Conservation (phyloP, 805 yeast species). For the Starmera pachycereana region DNA sequence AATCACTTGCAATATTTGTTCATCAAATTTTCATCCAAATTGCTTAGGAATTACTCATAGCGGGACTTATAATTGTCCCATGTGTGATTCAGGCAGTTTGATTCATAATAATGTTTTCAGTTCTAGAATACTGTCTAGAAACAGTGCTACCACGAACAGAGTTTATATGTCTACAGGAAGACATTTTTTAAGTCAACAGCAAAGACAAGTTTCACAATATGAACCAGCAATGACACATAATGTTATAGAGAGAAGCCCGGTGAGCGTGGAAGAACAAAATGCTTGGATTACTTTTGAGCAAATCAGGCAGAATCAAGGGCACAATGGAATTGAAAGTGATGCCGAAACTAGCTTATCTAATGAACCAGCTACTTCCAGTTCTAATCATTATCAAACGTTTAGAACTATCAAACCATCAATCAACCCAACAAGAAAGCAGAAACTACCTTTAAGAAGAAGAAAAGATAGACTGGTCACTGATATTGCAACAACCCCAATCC, state of each 20-base stretch:
- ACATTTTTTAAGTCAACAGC: too few species aligned
- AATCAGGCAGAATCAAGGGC: slow-evolving; percentile 5
- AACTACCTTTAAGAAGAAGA: slow-evolving; percentile 13
- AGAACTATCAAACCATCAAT: not conserved
- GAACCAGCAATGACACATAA: not conserved
- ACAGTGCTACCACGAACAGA: slow-evolving; percentile 18
- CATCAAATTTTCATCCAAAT: slow-evolving; percentile 27
- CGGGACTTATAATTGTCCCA: slow-evolving; percentile 38
- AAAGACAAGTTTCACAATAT: not conserved
- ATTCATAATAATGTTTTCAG: slow-evolving; percentile 9
- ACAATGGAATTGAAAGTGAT: not conserved
- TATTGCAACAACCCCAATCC: not conserved
- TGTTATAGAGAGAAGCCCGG: not conserved
- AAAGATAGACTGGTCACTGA: not conserved
- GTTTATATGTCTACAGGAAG: slow-evolving; percentile 11
- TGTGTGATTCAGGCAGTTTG: slow-evolving; percentile 35
- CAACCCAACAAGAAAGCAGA: slow-evolving; percentile 6
- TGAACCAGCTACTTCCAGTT: not conserved
- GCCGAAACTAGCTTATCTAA: not conserved
- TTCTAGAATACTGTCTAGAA: slow-evolving; percentile 15
- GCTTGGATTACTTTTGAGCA: slow-evolving; percentile 16
- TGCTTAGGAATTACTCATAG: slow-evolving; percentile 26
- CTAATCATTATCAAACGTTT: not conserved
- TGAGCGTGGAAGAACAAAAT: slow-evolving; percentile 11
- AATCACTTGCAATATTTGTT: slow-evolving; percentile 23